Base-by-base conservation (phyloP, 106 monocot species). In the Dendrobium huoshanense region DNA sequence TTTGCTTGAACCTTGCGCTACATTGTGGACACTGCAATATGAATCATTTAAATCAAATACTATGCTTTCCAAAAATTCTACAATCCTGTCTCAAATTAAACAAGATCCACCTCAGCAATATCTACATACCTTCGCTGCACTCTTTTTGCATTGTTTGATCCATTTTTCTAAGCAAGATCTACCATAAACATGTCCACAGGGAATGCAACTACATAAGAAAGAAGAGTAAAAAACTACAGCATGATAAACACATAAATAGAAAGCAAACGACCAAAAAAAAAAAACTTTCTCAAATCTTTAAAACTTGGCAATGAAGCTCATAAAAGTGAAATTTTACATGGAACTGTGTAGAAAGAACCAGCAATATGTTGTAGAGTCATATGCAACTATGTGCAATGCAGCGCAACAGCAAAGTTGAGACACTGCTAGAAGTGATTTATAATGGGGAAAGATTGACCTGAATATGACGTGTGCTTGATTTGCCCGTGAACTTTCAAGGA, bases 171-270 rank as follows among this genome's bases (percentile, higher is more conserved):
- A 81, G 82, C 93, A 93, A 20, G 81, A 87, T 89, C 82, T 87
- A 75, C 93, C 93, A 86, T 93, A 93, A 9, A 93, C 81, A 79
- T 93, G 93, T 41, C 93, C 93, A 81, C 93, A 93, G 75, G 91
- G 93, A 80, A 93, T 89, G 79, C 90, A 93, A 67, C 93, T 93
- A 77, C 74, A 77, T 77, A 87, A 47, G 55, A 10, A 77, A 73
- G 2, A 54, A 15, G 80, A 15, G 47, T 74, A 8, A 74, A 74
- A 74, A 44, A 43, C 31, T 74, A 41, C 74, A 41, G 19, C 43
- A 74, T 43, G 20, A 43, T 48, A 44, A 37, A 47, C 16, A 54
- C 42, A 75, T 72, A 43, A 43, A 68, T 72, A 74, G n/a, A 54
- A 29, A 51, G 49, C 29, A 64, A 58, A 6, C 5, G 33, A 33